Percentiles rank a stretch among this genome's conserved stretches.
phyloP scores from a whole-genome alignment of 768 basidiomycete genomes.

The Holtermannia corniformis region DNA sequence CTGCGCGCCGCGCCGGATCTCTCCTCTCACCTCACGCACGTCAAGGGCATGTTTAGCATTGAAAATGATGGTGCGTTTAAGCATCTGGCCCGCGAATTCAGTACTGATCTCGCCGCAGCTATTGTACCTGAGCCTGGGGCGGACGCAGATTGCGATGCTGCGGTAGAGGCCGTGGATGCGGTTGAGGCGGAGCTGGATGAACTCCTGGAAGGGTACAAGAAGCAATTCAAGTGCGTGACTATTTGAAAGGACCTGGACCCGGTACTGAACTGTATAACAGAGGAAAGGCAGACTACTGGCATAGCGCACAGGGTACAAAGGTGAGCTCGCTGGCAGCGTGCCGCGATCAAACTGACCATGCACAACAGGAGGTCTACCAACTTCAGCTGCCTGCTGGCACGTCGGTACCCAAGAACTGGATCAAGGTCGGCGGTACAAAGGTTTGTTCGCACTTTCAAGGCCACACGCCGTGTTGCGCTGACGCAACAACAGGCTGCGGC shows the following conservation, averaged over 20 bases:
- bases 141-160: constrained; percentile 71
- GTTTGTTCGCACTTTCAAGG: too few relatives aligned
- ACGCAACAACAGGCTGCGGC: constrained; percentile 51
- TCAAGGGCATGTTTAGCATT: constrained; percentile 60
- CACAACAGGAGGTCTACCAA: constrained; percentile 72
- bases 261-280: constrained; percentile 42
- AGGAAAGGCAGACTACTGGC: constrained; percentile 52
- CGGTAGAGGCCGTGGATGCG: constrained; percentile 58
- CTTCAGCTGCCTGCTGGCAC: constrained; percentile 58
- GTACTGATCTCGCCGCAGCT: constrained; percentile 40
- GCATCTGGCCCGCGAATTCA: background rate
- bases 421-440: constrained; percentile 69
- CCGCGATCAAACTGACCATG: background rate
- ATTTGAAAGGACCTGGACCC: too few relatives aligned
- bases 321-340: constrained; percentile 38
- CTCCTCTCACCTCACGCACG: constrained; percentile 56
- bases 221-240: constrained; percentile 54
- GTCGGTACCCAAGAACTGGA: constrained; percentile 75
- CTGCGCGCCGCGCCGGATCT: constrained; percentile 76
- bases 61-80: constrained; percentile 27
- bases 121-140: constrained; percentile 75
- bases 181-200: constrained; percentile 65
- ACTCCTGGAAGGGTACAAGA: constrained; percentile 57
- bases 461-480: background rate
- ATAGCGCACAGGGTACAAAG: constrained; percentile 76